Evolutionary conservation across 352 stramenopile species (phyloP).

Genomic region (Poterioochromonas sp.): DNA sequence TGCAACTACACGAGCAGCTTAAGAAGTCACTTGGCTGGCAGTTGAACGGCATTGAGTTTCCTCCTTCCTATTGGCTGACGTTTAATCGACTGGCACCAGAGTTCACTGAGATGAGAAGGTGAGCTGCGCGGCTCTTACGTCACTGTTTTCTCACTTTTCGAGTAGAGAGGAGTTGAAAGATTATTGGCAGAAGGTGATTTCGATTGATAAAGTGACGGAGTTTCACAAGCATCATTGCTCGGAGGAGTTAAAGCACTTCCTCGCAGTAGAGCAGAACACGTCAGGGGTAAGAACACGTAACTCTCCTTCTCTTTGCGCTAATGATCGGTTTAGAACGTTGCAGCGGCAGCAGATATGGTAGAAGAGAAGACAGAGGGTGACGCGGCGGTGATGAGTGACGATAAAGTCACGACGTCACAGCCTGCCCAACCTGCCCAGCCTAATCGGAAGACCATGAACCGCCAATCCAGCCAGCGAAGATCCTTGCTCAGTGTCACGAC

Average conservation of each 20-base stretch:
- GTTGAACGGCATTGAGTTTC: conserved; percentile 20
- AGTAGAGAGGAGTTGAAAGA: conserved; percentile 7
- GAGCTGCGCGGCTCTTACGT: background rate
- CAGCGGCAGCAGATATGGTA: too few relatives aligned
- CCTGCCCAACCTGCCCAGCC: too few relatives aligned
- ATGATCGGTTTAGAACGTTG: too few relatives aligned
- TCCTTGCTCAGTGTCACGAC: too few relatives aligned
- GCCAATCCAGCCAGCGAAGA: too few relatives aligned
- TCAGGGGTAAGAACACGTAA: too few relatives aligned
- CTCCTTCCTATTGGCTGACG: background rate
- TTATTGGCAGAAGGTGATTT: conserved; percentile 27
- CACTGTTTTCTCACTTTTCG: background rate
- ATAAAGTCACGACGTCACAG: too few relatives aligned
- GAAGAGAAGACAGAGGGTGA: too few relatives aligned
- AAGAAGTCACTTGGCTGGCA: conserved; percentile 2
- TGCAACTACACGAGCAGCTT: background rate
- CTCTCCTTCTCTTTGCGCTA: too few relatives aligned
- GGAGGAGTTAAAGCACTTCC: conserved; percentile 2
- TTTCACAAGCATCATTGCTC: conserved; percentile 30
- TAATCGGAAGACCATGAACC: too few relatives aligned
- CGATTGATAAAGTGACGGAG: conserved; percentile 12
- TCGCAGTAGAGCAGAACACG: conserved; percentile 21
- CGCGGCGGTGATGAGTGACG: too few relatives aligned
- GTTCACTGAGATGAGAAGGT: background rate
- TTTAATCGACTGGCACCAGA: conserved; percentile 15